These are phyloP conservation scores for Syzygium malaccense DNA, from an alignment of 441 rosid species.

Conservation along the genomic window DNA sequence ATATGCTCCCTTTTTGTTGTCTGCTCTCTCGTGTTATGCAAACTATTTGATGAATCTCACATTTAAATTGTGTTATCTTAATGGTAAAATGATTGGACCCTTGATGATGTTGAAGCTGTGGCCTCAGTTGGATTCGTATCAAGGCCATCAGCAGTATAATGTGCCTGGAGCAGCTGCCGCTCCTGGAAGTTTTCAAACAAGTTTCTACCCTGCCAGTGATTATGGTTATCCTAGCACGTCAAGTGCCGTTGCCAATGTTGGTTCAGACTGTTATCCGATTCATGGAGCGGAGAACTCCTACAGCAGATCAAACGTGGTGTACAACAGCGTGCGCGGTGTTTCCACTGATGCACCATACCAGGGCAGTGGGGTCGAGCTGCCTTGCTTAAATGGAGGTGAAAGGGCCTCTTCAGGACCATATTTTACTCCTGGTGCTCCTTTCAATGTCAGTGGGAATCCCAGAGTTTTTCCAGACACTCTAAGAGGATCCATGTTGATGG, in stretches of 20 bases:
- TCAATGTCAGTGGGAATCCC: background rate
- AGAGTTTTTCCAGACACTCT: background rate
- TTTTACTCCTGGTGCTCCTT: background rate
- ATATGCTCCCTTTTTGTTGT: background rate
- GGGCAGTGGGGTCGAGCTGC: background rate
- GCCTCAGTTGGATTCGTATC: background rate
- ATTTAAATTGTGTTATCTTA: background rate
- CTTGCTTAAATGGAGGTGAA: background rate
- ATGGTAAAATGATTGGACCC: background rate
- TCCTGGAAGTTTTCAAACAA: background rate
- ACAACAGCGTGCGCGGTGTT: background rate
- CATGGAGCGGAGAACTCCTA: background rate
- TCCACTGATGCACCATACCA: background rate
- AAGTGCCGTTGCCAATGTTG: background rate
- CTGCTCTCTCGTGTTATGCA: background rate
- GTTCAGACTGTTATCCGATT: slow-evolving; percentile 2
- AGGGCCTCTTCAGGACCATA: background rate
- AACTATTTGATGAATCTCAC: background rate
- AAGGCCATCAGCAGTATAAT: slow-evolving; percentile 3
- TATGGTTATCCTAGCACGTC: background rate
- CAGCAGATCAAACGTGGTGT: background rate
- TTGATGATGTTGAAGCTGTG: background rate
- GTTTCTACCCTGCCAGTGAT: background rate
- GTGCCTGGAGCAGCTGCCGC: background rate
- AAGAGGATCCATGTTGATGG: background rate